phyloP scores from a whole-genome alignment of 2,329 filamentous ascomycete genomes.

The Byssoonygena ceratinophila region DNA sequence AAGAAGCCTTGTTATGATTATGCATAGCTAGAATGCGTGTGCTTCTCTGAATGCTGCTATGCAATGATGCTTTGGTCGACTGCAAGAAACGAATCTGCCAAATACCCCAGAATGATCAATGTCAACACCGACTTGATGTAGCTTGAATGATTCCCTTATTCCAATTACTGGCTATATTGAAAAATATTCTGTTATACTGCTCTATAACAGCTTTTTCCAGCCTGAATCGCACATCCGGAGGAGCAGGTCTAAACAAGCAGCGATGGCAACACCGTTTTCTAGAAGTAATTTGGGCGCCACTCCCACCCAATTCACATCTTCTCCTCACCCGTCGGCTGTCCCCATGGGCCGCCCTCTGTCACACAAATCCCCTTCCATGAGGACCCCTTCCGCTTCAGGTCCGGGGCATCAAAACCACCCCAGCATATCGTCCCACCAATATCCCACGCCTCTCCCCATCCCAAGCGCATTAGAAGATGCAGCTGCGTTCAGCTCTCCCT shows the following conservation, averaged over 20 bases:
- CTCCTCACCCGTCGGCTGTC: constrained; percentile 34
- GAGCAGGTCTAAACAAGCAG: neutral
- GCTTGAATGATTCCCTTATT: too few relatives aligned
- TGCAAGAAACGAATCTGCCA: too few relatives aligned
- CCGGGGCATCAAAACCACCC: constrained; percentile 28
- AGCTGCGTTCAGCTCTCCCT: constrained; percentile 37
- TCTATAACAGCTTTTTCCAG: neutral
- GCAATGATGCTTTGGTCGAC: too few relatives aligned
- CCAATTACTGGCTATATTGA: too few relatives aligned
- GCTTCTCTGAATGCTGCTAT: too few relatives aligned
- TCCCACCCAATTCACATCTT: constrained; percentile 36
- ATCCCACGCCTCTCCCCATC: constrained; percentile 35
- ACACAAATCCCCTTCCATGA: constrained; percentile 38
- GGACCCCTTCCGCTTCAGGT: constrained; percentile 35
- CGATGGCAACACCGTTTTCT: constrained; percentile 38
- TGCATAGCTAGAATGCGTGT: too few relatives aligned
- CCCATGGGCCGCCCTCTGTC: constrained; percentile 33
- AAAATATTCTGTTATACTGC: too few relatives aligned
- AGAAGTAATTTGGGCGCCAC: constrained; percentile 35
- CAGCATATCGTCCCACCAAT: constrained; percentile 33
- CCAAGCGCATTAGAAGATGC: constrained; percentile 30
- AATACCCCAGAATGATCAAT: too few relatives aligned
- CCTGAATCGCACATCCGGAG: neutral
- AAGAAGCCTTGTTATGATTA: too few relatives aligned
- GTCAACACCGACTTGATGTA: too few relatives aligned